Base-by-base conservation (phyloP, 1,139 yeast genomes). In the Yamadazyma sp. region DNA sequence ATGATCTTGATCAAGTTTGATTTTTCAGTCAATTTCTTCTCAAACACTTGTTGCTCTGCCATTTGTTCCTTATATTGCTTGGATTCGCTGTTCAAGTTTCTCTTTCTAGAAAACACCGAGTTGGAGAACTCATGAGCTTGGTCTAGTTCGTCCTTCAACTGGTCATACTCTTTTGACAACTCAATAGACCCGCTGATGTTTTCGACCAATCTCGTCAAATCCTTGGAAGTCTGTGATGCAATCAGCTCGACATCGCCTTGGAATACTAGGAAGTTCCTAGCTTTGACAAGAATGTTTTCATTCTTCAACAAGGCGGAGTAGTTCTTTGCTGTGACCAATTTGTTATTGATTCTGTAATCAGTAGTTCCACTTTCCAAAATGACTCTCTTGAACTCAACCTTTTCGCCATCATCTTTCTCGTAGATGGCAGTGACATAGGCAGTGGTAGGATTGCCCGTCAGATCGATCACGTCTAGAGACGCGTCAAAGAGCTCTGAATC, bases 221-320 rank as follows among this genome's bases (percentile, higher is more conserved):
- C 96, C 31, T 64, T 62, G 0, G 97, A 80, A 0, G 92, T 80
- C 57, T 90, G 96, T 2, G 95, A 76, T 0, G 98, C 98, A 37
- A 92, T 82, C 50, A 84, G 85, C 57, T 92, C 98, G 34, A 92
- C 95, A 56, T 92, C 97, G 40, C 98, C 98, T 65, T 92, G 98
- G 57, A 92, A 90, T 12, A 94, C 97, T 46, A 92, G 65, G 55
- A 92, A 92, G 59, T 94, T 90, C 53, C 90, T 78, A 2, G 97
- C 97, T 56, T 86, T 87, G 47, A 89, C 85, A 45, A 90, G 66
- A 42, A 94, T 89, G 52, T 87, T 86, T 55, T 90, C 95, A n/a
- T 70, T 68, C 48, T 85, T 86, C 53, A 94, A 70, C 2, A 80
- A 70, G 35, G 71, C 68, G 1, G 84, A 60, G 55, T 90, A 92